Conservation (phyloP, 768 basidiomycete species). For the Mycena vulgaris region DNA sequence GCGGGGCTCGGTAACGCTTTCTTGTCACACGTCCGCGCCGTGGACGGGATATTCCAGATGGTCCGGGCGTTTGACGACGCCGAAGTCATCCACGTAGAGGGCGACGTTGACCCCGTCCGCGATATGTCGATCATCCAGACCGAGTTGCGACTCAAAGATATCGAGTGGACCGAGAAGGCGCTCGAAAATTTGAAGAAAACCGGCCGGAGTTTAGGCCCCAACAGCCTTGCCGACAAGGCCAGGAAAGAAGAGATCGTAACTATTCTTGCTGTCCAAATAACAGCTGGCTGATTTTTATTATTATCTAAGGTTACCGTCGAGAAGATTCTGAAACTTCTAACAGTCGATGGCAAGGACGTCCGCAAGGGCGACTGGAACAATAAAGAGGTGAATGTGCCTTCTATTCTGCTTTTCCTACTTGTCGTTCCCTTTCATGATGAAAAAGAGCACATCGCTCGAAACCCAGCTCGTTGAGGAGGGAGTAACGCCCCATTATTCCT, state of each 20-base stretch:
- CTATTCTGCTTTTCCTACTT: slow-evolving; percentile 6
- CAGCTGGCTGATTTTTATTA: slow-evolving; percentile 22
- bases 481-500: slow-evolving; percentile 82
- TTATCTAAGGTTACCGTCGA: slow-evolving; percentile 80
- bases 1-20: slow-evolving; percentile 98
- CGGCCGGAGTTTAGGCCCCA: slow-evolving; percentile 79
- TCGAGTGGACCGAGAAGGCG: slow-evolving; percentile 97
- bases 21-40: slow-evolving; percentile 96
- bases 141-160: slow-evolving; percentile 96
- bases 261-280: neutral
- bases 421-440: slow-evolving; percentile 62
- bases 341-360: slow-evolving; percentile 88
- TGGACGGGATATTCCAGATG: slow-evolving; percentile 99
- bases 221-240: slow-evolving; percentile 91
- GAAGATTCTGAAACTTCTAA: slow-evolving; percentile 85
- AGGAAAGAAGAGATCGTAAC: slow-evolving; percentile 96
- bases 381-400: slow-evolving; percentile 84
- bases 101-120: slow-evolving; percentile 94
- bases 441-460: slow-evolving; percentile 85
- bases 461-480: slow-evolving; percentile 93
- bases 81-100: slow-evolving; percentile 99
- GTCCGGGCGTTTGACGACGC: slow-evolving; percentile 98
- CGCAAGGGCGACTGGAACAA: slow-evolving; percentile 95
- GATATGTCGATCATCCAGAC: slow-evolving; percentile 99
- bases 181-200: slow-evolving; percentile 84